A percentile compares a stretch with the other conserved stretches of the same genome.
Conservation (phyloP, 208 protist species). For the Polymyxa betae region DNA sequence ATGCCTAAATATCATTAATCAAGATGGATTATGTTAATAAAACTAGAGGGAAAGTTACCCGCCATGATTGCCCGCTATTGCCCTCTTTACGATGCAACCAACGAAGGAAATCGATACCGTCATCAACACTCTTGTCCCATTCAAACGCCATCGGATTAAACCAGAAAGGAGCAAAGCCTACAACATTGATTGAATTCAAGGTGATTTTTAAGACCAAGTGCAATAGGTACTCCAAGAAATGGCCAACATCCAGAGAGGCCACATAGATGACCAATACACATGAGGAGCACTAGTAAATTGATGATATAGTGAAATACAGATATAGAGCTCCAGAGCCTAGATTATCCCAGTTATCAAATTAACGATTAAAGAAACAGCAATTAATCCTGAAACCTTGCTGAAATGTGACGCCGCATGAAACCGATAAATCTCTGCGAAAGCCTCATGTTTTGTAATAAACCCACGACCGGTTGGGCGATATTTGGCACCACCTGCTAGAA, state of each 20-base stretch:
- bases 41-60: neutral
- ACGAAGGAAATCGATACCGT: slow-evolving; percentile 6
- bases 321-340: slow-evolving; percentile 60
- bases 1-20: slow-evolving; percentile 37
- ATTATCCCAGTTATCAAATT: neutral
- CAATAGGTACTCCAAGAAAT: neutral
- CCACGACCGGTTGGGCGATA: slow-evolving; percentile 67
- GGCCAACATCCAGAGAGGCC: slow-evolving; percentile 30
- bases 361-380: neutral
- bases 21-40: slow-evolving; percentile 34
- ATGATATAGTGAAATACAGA: slow-evolving; percentile 51
- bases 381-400: neutral
- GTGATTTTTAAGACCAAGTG: neutral
- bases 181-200: neutral
- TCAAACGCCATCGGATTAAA: slow-evolving; percentile 68
- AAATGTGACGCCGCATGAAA: slow-evolving; percentile 62
- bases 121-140: slow-evolving; percentile 34
- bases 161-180: slow-evolving; percentile 65
- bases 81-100: slow-evolving; percentile 47
- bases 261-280: neutral
- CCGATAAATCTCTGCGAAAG: slow-evolving; percentile 63
- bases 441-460: slow-evolving; percentile 64
- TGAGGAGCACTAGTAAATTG: neutral
- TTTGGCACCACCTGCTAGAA: slow-evolving; percentile 59
- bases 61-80: slow-evolving; percentile 20